Base-by-base conservation (phyloP, 306 rosid species). In the Cucumis hystrix region DNA sequence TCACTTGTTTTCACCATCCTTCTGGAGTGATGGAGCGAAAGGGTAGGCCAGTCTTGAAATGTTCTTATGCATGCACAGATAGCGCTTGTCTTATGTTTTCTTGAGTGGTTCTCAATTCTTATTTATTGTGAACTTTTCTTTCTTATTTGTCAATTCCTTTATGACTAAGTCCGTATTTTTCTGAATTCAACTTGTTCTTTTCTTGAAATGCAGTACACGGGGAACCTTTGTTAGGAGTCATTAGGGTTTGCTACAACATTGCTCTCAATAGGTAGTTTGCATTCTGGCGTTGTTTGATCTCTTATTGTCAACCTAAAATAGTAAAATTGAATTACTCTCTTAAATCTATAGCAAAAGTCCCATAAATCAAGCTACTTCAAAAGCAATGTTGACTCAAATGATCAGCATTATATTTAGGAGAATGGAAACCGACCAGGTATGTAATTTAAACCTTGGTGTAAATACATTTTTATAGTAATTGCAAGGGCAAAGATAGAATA, bases 341-440 rank as follows among this genome's bases (percentile, higher is more conserved):
- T 86, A 83, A 76, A 81, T 78, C 74, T 86, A 86, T 77, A 96
- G 99, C 86, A 96, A 96, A 95, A 92, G 97, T 86, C 97, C 98
- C 59, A 86, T 96, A 83, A 96, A 96, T 85, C 99, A 96, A 88
- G 98, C 97, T 82, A 96, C 99, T 12, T 88, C 99, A 75, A 96
- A 96, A 90, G 99, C 99, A 78, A 96, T 96, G 99, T 91, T 96
- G 84, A 96, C 98, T 8, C 99, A 96, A 85, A 96, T 96, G 98
- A 83, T 91, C 83, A 92, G 97, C 93, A 91, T 96, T 71, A 33
- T 86, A 77, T 86, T 92, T 81, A 89, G 94, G 89, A 92, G 98
- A 84, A 96, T 96, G 98, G 99, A 96, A 86, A 96, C 92, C 41
- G 94, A 92, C 79, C 88, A 76, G 87, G 99, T 92, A 80, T 43